phyloP scores from a whole-genome alignment of 495 filamentous ascomycete genomes.

The Apiosordaria backusii region DNA sequence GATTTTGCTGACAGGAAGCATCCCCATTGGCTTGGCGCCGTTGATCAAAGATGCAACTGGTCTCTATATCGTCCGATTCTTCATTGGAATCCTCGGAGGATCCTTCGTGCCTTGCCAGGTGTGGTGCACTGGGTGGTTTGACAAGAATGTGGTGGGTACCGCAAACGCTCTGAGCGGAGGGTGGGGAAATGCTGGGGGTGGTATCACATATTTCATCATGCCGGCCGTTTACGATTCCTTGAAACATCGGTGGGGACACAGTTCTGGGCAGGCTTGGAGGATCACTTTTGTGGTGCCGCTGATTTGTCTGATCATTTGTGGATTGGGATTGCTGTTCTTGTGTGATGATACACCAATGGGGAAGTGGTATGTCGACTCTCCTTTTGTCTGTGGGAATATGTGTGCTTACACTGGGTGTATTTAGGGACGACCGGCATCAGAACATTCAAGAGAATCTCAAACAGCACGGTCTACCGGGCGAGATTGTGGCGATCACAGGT shows the following conservation, averaged over 20 bases:
- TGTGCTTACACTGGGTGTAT: background rate
- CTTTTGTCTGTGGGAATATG: background rate
- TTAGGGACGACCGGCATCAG: slow-evolving; percentile 18
- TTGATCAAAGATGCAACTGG: slow-evolving; percentile 65
- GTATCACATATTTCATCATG: slow-evolving; percentile 89
- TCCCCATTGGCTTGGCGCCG: slow-evolving; percentile 82
- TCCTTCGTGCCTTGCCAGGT: slow-evolving; percentile 94
- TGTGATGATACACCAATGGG: slow-evolving; percentile 86
- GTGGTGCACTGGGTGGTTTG: slow-evolving; percentile 93
- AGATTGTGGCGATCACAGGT: slow-evolving; percentile 51
- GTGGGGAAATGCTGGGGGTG: slow-evolving; percentile 86
- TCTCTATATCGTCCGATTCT: slow-evolving; percentile 79
- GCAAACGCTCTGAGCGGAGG: slow-evolving; percentile 86
- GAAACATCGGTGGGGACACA: slow-evolving; percentile 54
- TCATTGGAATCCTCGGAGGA: slow-evolving; percentile 88
- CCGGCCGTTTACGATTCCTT: slow-evolving; percentile 84
- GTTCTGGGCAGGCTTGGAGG: slow-evolving; percentile 72
- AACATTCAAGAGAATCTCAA: slow-evolving; percentile 15
- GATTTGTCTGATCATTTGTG: slow-evolving; percentile 63
- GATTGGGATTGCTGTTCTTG: slow-evolving; percentile 64
- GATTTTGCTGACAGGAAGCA: slow-evolving; percentile 67
- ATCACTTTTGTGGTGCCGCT: slow-evolving; percentile 82
- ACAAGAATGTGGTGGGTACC: slow-evolving; percentile 90
- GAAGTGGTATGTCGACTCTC: slow-evolving; percentile 48
- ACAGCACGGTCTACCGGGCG: slow-evolving; percentile 8